Evolutionary conservation across 768 basidiomycete species (phyloP), one percentile per base, ranked within the genome.

Genomic region (Tulasnella sp.): DNA sequence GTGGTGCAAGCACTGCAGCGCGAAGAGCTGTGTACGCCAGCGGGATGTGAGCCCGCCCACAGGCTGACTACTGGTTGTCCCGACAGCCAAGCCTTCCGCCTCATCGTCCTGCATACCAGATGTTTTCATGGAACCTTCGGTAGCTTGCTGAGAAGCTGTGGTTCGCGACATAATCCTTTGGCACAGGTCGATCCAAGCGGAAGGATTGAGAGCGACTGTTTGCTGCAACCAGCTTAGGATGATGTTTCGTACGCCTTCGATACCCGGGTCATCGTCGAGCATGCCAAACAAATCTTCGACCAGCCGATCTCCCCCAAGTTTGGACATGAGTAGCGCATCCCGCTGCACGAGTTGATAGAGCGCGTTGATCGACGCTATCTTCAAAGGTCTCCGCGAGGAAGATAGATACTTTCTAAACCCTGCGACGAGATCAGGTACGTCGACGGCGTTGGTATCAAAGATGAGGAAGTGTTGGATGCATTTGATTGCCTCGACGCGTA

Each of bases 171-270:
- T 97, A 68, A 99, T 98, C 24, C 92, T 77, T 70, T 97, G 95
- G 67, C 95, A 98, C 1, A 98, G 77, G 68, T 94, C 93, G 58
- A 99, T 96, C 96, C 96, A 99, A 0, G 94, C 96, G 0, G 88
- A 92, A 0, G 96, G 95, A 63, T 93, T 89, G 59, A 88, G 81
- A 19, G 88, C 78, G 1, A 91, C 94, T 0, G 96, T 98, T 70
- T 99, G 96, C 63, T 87, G 82, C 5, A 98, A 76, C 96, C 96
- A 99, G 64, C 87, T 90, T 11, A 81, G 76, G 65, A 98, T 98
- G 60, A 97, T 92, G 63, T 90, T 86, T 29, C 88, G 78, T 23
- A 98, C 93, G 3, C 96, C 96, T 64, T 95, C 86, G 15, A 97
- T 86, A 2, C 85, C 88, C 0, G 93, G 85, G 68, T 96, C 92